phyloP scores from a whole-genome alignment of 306 rosid species.

The Senna tora region DNA sequence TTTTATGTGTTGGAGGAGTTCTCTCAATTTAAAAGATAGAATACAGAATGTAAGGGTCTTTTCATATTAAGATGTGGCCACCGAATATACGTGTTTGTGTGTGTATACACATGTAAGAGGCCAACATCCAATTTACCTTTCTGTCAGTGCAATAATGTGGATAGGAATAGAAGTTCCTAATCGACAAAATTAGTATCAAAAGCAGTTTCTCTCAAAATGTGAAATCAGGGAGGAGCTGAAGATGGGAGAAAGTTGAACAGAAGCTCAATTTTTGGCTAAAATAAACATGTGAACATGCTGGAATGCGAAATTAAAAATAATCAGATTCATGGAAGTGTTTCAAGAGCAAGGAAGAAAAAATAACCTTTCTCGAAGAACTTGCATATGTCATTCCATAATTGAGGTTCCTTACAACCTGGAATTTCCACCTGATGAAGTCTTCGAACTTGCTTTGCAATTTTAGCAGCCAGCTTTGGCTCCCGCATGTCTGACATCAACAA shows the following conservation, averaged over 20 bases:
- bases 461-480: slow-evolving; percentile 71
- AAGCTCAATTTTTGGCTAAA: background rate
- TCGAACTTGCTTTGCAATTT: slow-evolving; percentile 70
- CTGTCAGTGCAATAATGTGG: background rate
- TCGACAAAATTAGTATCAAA: background rate
- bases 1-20: slow-evolving; percentile 18
- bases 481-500: slow-evolving; percentile 67
- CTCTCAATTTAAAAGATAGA: slow-evolving; percentile 20
- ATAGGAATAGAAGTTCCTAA: background rate
- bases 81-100: slow-evolving; percentile 10
- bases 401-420: slow-evolving; percentile 90
- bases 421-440: slow-evolving; percentile 75
- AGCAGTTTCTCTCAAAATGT: background rate
- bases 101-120: background rate
- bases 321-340: background rate
- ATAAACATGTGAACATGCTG: slow-evolving; percentile 16
- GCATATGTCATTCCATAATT: slow-evolving; percentile 75
- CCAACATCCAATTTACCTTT: background rate
- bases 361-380: slow-evolving; percentile 81
- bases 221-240: background rate
- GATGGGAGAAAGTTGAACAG: background rate
- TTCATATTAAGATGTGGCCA: background rate
- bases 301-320: background rate
- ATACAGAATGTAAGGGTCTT: slow-evolving; percentile 17
- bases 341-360: slow-evolving; percentile 22